A percentile compares a stretch with the other conserved stretches of the same genome.
phyloP scores from a whole-genome alignment of 768 basidiomycete genomes.

The Calvatia gigantea region DNA sequence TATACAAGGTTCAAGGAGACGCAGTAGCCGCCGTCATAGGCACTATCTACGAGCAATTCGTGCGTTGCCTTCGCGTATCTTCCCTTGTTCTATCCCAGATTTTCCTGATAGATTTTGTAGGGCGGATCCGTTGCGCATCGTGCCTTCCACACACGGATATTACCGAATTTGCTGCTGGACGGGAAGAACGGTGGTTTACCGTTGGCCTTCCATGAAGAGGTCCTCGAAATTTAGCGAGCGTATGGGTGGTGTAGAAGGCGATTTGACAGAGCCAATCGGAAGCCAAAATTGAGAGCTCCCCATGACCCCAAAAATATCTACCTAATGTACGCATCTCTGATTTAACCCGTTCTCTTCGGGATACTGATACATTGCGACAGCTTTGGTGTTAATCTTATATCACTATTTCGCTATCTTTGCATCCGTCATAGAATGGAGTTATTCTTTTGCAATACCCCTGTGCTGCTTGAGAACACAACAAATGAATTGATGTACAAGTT shows the following conservation, averaged over 20 bases:
- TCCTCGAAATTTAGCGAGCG: slow-evolving; percentile 35
- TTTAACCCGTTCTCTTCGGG: no score
- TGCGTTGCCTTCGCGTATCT: slow-evolving; percentile 32
- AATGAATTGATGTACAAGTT: no score
- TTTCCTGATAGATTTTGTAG: slow-evolving; percentile 21
- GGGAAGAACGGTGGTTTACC: slow-evolving; percentile 36
- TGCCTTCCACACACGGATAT: slow-evolving; percentile 46
- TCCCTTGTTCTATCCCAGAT: slow-evolving; percentile 2
- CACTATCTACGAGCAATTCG: slow-evolving; percentile 77
- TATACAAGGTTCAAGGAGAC: slow-evolving; percentile 78
- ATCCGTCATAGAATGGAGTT: no score
- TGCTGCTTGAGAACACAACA: no score
- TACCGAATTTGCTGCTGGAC: slow-evolving; percentile 36
- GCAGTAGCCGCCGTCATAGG: slow-evolving; percentile 75
- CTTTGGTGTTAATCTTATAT: no score
- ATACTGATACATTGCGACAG: no score
- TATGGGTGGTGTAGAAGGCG: slow-evolving; percentile 47
- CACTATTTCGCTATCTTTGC: no score
- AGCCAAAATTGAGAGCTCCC: neutral
- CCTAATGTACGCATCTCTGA: no score
- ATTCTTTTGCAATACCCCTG: no score
- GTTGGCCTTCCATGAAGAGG: slow-evolving; percentile 46
- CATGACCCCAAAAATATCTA: neutral
- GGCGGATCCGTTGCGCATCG: slow-evolving; percentile 46
- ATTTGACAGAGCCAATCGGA: neutral